Evolutionary conservation across 179 eudicot species (phyloP), one percentile per base, ranked within the genome.

Genomic region (Actinidia arguta): DNA sequence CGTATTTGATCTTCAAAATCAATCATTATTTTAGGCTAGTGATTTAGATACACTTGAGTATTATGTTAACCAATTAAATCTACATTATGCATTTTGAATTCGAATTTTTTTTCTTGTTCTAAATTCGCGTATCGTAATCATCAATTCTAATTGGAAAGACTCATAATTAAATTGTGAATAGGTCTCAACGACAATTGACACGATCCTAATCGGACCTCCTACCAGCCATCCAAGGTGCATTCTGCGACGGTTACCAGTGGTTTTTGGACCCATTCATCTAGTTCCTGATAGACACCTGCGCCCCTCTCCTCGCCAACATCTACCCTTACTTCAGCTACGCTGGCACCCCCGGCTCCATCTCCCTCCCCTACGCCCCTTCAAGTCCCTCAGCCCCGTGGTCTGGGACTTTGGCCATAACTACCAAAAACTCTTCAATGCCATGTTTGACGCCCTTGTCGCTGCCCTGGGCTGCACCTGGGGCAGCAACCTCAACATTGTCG

Each of bases 391-490:
- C 11, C 66, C 63, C 0, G 87, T 82, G 16, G 85, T 82, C 12
- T 14, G 10, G 14, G 89, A 87, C 20, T 75, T 79, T 5, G 54
- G 18, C 9, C 8, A 42, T 4, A 66, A 59, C 16, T 83, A 83
- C 42, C 58, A 52, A 9, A 83, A 83, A 69, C 78, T 86, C 39
- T 88, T 90, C 5, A 88, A 83, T 46, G 87, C 83, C 27, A 64
- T 88, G 82, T 24, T 87, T 56, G 90, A 87, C 7, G 61, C 85
- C 1, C 31, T 83, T 12, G 78, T 88, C 64, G 82, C 87, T 0
- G 87, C 87, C 56, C 62, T 89, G 0, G 87, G 68, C 79, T 82
- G 83, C 77, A 63, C 39, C 4, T 86, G 87, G 0, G 81, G 73
- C n/a, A 73, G 75, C 0, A 11, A 63, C 0, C 12, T 91, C n/a